These are phyloP conservation scores for Calvatia gigantea DNA, from an alignment of 768 basidiomycete species.

Conservation along the genomic window DNA sequence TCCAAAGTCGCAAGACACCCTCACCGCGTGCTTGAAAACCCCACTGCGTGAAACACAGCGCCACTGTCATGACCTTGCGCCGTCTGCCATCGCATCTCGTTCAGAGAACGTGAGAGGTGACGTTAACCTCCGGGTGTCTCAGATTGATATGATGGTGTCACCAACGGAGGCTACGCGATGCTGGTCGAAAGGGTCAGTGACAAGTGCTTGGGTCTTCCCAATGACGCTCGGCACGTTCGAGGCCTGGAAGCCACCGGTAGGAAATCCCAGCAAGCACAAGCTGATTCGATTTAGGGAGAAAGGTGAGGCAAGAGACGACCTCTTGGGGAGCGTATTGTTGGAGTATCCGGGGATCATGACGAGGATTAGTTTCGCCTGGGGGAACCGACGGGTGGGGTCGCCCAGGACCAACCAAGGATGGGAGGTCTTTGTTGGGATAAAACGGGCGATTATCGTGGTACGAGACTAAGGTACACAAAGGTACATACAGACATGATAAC, in stretches of 20 bases:
- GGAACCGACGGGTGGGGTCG: conserved; percentile 28
- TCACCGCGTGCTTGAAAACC: conserved; percentile 67
- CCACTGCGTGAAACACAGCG: conserved; percentile 46
- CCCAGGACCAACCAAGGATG: background rate
- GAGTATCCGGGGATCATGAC: conserved; percentile 49
- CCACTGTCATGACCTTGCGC: conserved; percentile 41
- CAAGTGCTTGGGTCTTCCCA: conserved; percentile 68
- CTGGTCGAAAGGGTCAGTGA: conserved; percentile 66
- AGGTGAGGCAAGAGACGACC: conserved; percentile 67
- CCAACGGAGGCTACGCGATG: conserved; percentile 71
- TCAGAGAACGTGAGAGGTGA: conserved; percentile 72
- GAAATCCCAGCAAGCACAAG: conserved; percentile 75
- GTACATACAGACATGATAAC: too few relatives aligned
- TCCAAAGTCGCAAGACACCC: conserved; percentile 70
- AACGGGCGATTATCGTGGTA: too few relatives aligned
- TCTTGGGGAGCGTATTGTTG: conserved; percentile 74
- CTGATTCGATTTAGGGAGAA: conserved; percentile 63
- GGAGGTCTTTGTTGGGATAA: too few relatives aligned
- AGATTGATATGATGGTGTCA: conserved; percentile 68
- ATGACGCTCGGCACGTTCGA: conserved; percentile 34
- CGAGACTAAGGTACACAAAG: too few relatives aligned
- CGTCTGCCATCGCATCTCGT: conserved; percentile 71
- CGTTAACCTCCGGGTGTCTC: conserved; percentile 67
- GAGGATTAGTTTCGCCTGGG: conserved; percentile 40
- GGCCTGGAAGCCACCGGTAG: conserved; percentile 55